phyloP scores from a whole-genome alignment of 2,329 filamentous ascomycete species.

The Cytospora mali region DNA sequence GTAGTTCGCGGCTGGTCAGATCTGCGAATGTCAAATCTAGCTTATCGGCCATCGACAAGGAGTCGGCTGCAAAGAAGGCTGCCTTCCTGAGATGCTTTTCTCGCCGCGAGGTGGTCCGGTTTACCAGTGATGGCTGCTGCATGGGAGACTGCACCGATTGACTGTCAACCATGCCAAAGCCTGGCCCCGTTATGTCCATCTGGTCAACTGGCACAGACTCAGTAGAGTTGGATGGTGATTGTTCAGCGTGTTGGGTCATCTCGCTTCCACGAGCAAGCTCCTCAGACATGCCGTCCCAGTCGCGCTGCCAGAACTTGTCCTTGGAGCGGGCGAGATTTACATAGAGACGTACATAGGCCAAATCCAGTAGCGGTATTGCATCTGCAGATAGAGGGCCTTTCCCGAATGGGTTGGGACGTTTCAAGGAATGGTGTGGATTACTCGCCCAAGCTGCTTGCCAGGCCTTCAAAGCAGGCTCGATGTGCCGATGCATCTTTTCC shows the following conservation, averaged over 20 bases:
- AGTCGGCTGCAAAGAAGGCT: conserved; percentile 94
- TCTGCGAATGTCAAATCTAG: conserved; percentile 85
- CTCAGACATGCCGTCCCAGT: conserved; percentile 89
- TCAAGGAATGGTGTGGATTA: conserved; percentile 80
- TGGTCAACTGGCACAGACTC: conserved; percentile 11
- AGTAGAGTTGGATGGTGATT: conserved; percentile 52
- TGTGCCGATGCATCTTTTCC: conserved; percentile 93
- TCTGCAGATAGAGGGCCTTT: conserved; percentile 84
- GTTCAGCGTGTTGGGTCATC: conserved; percentile 71
- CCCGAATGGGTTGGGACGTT: conserved; percentile 82
- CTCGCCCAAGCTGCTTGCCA: conserved; percentile 93
- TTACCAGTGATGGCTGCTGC: conserved; percentile 38
- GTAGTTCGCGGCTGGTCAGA: conserved; percentile 79
- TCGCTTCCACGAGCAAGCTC: conserved; percentile 80
- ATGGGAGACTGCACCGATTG: conserved; percentile 53
- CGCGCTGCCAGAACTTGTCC: conserved; percentile 90
- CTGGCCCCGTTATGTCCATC: conserved; percentile 48
- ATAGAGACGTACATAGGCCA: conserved; percentile 90
- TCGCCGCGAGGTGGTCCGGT: conserved; percentile 64
- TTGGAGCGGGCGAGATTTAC: conserved; percentile 92
- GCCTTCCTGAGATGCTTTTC: conserved; percentile 90
- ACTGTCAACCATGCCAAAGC: conserved; percentile 53
- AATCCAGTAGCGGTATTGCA: conserved; percentile 84
- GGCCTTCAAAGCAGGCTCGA: conserved; percentile 88
- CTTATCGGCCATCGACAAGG: conserved; percentile 84